Base-by-base conservation (phyloP, 2,329 filamentous ascomycete genomes). In the Fusarium nygamai region DNA sequence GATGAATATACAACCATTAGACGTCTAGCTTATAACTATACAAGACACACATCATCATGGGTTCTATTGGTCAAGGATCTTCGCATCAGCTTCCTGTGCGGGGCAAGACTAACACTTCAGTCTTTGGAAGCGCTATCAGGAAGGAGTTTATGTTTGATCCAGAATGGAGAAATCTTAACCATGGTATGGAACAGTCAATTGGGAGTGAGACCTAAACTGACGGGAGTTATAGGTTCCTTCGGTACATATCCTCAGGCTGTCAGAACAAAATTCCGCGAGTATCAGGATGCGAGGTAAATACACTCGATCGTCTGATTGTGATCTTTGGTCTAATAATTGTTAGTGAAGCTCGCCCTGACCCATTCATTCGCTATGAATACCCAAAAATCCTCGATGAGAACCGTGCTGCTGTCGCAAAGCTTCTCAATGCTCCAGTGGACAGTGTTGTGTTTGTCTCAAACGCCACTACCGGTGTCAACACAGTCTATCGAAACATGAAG, bases 401-500 rank as follows among this genome's bases (percentile, higher is more conserved):
- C 88, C 91, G 93, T 36, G 71, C 88, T 88, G 91, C 91, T 7
- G 84, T 95, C 9, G 92, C 93, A 2, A 80, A 84, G 31, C 78
- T 94, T 29, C 84, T 98, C 69, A 89, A 93, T 69, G 92, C 89
- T 0, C 90, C 92, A 0, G 79, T 85, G 2, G 86, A 92, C 16
- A 90, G 91, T 16, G 85, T 93, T 44, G 94, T 97, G 2, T 92
- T 97, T 73, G 91, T 97, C 2, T 85, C 89, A 65, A 98, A 98
- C 80, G 94, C 95, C 19, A 97, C 94, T 0, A 92, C 89, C 0
- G 94, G 90, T 31, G 83, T 95, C 53, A 96, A 96, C 83, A 93
- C 91, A 0, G 89, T 97, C 10, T 87, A 98, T n/a, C 90, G 92
- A 47, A 95, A 93, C 80, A 82, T 98, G 5, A 79, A 80, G 3